phyloP scores from a whole-genome alignment of 768 basidiomycete genomes.

The Sutorius australiensis region DNA sequence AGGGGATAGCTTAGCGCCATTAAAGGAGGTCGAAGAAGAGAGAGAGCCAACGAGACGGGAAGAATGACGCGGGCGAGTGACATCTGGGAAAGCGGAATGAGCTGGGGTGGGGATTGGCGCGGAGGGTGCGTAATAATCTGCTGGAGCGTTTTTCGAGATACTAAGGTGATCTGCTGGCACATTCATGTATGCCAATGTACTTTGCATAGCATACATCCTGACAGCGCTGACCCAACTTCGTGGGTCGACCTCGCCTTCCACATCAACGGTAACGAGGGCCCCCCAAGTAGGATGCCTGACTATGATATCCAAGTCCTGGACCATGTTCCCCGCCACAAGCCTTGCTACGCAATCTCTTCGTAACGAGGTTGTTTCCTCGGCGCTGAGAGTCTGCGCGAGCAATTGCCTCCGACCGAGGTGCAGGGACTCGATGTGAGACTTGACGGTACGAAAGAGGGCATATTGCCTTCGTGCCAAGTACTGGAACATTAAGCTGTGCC shows the following conservation, averaged over 20 bases:
- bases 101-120: conserved; percentile 56
- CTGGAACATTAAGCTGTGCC: conserved; percentile 88
- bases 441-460: conserved; percentile 79
- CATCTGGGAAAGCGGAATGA: conserved; percentile 69
- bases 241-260: conserved; percentile 75
- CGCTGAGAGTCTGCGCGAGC: conserved; percentile 79
- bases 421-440: conserved; percentile 85
- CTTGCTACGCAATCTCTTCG: conserved; percentile 83
- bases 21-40: conserved; percentile 12
- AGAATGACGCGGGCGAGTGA: conserved; percentile 25
- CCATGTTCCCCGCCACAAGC: conserved; percentile 85
- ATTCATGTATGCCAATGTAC: conserved; percentile 73
- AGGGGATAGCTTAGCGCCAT: conserved; percentile 35
- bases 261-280: conserved; percentile 84
- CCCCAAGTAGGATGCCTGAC: conserved; percentile 95
- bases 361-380: conserved; percentile 79
- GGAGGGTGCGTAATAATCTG: conserved; percentile 42
- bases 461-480: conserved; percentile 90
- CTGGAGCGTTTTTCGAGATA: conserved; percentile 29
- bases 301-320: conserved; percentile 90
- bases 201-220: conserved; percentile 90
- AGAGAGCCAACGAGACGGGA: conserved; percentile 37
- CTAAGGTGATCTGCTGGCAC: conserved; percentile 40
- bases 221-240: conserved; percentile 87
- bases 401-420: conserved; percentile 91